These are phyloP conservation scores for Blastobotrys mokoenaii DNA, from an alignment of 805 yeast genomes.

Conservation along the genomic window DNA sequence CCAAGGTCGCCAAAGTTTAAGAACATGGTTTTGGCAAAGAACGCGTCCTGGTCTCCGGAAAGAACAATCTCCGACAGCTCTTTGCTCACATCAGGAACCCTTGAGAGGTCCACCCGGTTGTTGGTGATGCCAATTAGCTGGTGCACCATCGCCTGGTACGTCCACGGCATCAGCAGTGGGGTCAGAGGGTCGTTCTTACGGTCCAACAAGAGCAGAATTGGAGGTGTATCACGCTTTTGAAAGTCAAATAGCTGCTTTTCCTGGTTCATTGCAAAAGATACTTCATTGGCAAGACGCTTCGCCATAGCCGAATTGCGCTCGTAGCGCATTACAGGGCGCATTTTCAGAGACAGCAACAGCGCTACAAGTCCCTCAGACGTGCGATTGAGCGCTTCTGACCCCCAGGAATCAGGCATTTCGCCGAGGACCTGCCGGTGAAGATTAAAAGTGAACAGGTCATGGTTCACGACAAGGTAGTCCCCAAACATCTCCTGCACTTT, in stretches of 20 bases:
- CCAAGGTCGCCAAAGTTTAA: slow-evolving; percentile 93
- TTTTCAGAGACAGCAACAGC: slow-evolving; percentile 59
- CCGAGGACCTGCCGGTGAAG: slow-evolving; percentile 28
- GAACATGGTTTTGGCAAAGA: slow-evolving; percentile 73
- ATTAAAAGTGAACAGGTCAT: slow-evolving; percentile 58
- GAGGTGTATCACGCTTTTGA: slow-evolving; percentile 54
- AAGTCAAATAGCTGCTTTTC: slow-evolving; percentile 57
- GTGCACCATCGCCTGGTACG: slow-evolving; percentile 95
- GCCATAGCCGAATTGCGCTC: slow-evolving; percentile 64
- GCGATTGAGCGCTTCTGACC: slow-evolving; percentile 35
- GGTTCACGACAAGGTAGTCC: slow-evolving; percentile 70
- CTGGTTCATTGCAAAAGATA: slow-evolving; percentile 31
- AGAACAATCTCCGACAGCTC: slow-evolving; percentile 55
- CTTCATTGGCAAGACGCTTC: slow-evolving; percentile 58
- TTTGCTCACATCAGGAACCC: slow-evolving; percentile 46
- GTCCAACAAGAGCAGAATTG: slow-evolving; percentile 68
- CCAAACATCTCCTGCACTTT: slow-evolving; percentile 77
- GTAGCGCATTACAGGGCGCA: slow-evolving; percentile 70
- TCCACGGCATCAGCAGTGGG: slow-evolving; percentile 92
- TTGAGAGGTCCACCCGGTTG: slow-evolving; percentile 65
- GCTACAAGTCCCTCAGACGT: slow-evolving; percentile 42
- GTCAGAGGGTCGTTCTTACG: slow-evolving; percentile 88
- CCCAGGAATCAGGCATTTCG: slow-evolving; percentile 36
- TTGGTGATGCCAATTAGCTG: slow-evolving; percentile 78
- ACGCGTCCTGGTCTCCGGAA: slow-evolving; percentile 63